These are phyloP conservation scores for Xylariaceae sp. DNA, from an alignment of 2,329 filamentous ascomycete genomes.

Conservation along the genomic window DNA sequence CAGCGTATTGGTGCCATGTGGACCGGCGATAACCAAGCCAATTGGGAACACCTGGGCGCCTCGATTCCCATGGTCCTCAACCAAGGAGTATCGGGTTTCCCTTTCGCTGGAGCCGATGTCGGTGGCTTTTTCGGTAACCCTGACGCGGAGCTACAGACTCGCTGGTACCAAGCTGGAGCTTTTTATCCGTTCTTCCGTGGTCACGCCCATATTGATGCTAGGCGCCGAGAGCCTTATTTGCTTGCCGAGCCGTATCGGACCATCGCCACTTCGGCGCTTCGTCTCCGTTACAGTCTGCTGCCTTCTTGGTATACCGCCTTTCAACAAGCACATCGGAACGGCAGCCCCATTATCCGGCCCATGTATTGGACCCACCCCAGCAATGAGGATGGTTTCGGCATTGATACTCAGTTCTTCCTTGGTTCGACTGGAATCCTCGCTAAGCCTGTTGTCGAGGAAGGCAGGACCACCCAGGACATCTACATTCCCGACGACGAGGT, in stretches of 20 bases:
- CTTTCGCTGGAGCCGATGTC: slow-evolving; percentile 91
- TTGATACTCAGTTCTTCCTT: slow-evolving; percentile 92
- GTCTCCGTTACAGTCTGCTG: slow-evolving; percentile 81
- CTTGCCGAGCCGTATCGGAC: slow-evolving; percentile 75
- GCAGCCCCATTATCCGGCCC: slow-evolving; percentile 81
- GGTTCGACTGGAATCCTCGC: slow-evolving; percentile 84
- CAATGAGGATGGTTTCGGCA: slow-evolving; percentile 77
- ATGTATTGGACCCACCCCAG: slow-evolving; percentile 89
- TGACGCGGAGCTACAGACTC: slow-evolving; percentile 79
- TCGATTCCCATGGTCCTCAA: slow-evolving; percentile 90
- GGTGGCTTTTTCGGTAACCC: slow-evolving; percentile 98
- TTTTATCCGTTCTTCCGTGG: slow-evolving; percentile 99
- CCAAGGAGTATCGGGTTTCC: slow-evolving; percentile 87
- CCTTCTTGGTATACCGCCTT: slow-evolving; percentile 98
- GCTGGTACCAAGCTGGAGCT: slow-evolving; percentile 94
- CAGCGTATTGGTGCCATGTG: slow-evolving; percentile 94
- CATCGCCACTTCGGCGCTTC: slow-evolving; percentile 82
- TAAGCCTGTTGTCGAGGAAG: slow-evolving; percentile 81
- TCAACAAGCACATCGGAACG: slow-evolving; percentile 76
- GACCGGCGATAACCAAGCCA: slow-evolving; percentile 96
- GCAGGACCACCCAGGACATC: slow-evolving; percentile 65
- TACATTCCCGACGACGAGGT: slow-evolving; percentile 84
- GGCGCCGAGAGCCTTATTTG: slow-evolving; percentile 89
- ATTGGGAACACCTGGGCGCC: slow-evolving; percentile 84
- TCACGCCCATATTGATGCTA: slow-evolving; percentile 94